Evolutionary conservation across 2,329 filamentous ascomycete genomes (phyloP), one percentile per base, ranked within the genome.

Genomic region (Hypoxylon sp.): DNA sequence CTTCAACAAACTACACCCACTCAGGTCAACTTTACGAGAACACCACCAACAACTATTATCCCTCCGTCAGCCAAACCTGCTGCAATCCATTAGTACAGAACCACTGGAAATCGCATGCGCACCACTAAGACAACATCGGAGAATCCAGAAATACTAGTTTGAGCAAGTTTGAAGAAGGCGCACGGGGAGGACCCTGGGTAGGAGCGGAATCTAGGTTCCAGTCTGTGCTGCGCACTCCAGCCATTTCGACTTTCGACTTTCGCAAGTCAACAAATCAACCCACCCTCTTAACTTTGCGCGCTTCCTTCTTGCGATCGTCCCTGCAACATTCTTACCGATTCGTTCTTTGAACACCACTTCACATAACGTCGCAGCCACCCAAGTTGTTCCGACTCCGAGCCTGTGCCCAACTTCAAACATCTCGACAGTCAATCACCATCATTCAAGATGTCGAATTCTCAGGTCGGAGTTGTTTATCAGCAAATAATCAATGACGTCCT

Each of bases 401-500:
- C 47, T 16, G 30, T 32, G 8, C 37, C 48, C 16, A 61, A 51
- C 39, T 21, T 48, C 41, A 25, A 41, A 25, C 57, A 21, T 45
- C 48, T 21, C 29, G 53, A 47, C 25, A 52, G 47, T 61, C 37
- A n/a, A 50, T 25, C 48, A 54, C 27, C 54, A 55, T 25, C 30
- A 25, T 39, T 59, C 78, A 82, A 69, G 63, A 88, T 89, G 87
- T 88, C 87, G 63, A 88, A 89, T 78, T 74, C 78, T 48, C 80
- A 81, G 14, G 87, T 89, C 83, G 96, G 96, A 75, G 82, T 83
- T 71, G 90, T 98, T 76, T 99, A 97, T 80, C 85, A 90, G 80
- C 83, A 85, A 75, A 90, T 92, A 79, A 92, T 92, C 77, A 85
- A 90, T 68, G 93, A 96, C 82, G 94, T 99, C 78, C 93, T 98